Evolutionary conservation across 441 rosid genomes (phyloP).

Genomic region (Pelargonium citronellum): DNA sequence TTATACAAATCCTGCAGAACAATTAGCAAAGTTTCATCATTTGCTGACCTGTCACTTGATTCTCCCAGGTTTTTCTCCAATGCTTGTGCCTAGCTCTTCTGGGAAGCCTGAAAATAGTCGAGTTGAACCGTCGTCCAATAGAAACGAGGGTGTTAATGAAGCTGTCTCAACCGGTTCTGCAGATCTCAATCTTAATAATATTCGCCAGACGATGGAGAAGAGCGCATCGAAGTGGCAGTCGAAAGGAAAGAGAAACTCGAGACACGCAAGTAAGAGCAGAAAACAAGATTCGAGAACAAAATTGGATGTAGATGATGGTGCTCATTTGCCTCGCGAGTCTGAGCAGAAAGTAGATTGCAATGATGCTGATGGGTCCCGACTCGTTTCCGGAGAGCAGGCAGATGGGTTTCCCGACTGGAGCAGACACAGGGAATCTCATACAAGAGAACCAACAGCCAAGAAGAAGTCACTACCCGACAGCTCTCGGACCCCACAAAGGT

Average conservation of each 20-base stretch:
- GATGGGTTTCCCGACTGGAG: slow-evolving; percentile 34
- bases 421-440: slow-evolving; percentile 33
- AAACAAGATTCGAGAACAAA: slow-evolving; percentile 47
- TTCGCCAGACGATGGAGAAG: slow-evolving; percentile 58
- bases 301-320: slow-evolving; percentile 35
- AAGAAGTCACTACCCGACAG: slow-evolving; percentile 25
- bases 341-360: slow-evolving; percentile 34
- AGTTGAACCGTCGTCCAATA: background rate
- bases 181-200: slow-evolving; percentile 26
- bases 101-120: slow-evolving; percentile 39
- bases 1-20: background rate
- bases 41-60: slow-evolving; percentile 19
- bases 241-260: slow-evolving; percentile 90
- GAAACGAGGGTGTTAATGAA: slow-evolving; percentile 40
- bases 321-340: slow-evolving; percentile 29
- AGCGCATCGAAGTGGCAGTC: slow-evolving; percentile 79
- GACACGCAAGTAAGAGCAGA: slow-evolving; percentile 53
- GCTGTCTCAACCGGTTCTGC: slow-evolving; percentile 34
- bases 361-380: slow-evolving; percentile 22
- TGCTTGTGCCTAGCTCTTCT: slow-evolving; percentile 31
- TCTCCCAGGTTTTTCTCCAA: slow-evolving; percentile 46
- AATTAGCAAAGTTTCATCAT: slow-evolving; percentile 1
- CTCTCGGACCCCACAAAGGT: slow-evolving; percentile 43
- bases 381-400: slow-evolving; percentile 24
- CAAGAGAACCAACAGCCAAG: slow-evolving; percentile 32